Base-by-base conservation (phyloP, 1,139 yeast species). In the Debaryomyces coudertii region DNA sequence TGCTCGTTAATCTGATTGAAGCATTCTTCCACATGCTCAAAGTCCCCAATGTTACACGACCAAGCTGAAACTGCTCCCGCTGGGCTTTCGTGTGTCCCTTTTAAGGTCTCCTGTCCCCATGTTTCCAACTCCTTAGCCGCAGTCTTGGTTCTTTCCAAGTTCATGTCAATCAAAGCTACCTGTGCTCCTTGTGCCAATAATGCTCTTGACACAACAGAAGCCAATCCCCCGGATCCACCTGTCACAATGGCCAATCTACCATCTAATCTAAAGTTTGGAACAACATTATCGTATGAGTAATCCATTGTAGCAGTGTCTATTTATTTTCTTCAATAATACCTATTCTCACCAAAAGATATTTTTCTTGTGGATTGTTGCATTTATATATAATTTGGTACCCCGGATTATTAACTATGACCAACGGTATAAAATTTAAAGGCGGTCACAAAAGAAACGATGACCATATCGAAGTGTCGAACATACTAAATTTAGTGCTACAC, bases 181-280 rank as follows among this genome's bases (percentile, higher is more conserved):
- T 85, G 85, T 4, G 90, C 87, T 41, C 86, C 87, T 61, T 83
- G 86, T 5, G 87, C 86, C 27, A 86, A 69, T 44, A 83, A 74
- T 16, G 87, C 88, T 63, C 85, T 80, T 44, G 87, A 80, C 65
- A 87, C 65, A 14, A 86, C 82, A 27, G 83, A 69, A 2, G 90
- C 85, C 55, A 87, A 72, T 16, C 95, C 95, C 43, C 95, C 95
- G 25, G 90, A 84, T 14, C 95, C 95, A 44, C 95, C 95, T 28
- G 95, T 87, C 54, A 87, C 69, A 45, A 87, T 76, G 37, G 89
- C 90, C 47, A 86, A 72, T 64, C 84, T 82, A 46, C 87, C 87
- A 56, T 85, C 90, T 53, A 87, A 76, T 56, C 87, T 74, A 66
- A 82, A 83, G 64, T 65, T 72, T 43, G 80, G 81, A 16, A 76